phyloP scores from a whole-genome alignment of 305 asterid species.

The Fraxinus platypoda region DNA sequence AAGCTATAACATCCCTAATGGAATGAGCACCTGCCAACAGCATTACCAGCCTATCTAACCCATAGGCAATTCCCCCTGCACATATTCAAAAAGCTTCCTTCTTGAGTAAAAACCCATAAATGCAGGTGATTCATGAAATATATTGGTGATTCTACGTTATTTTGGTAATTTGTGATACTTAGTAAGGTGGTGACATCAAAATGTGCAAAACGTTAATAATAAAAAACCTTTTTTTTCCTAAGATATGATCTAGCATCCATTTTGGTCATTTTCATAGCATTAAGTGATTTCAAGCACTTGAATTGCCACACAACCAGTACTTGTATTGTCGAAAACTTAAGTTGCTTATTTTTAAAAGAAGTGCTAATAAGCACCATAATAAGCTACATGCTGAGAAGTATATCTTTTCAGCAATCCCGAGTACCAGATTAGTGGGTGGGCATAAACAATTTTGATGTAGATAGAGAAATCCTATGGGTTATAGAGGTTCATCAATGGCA shows the following conservation, averaged over 20 bases:
- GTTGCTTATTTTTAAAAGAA: background rate
- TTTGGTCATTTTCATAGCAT: background rate
- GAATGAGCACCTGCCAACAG: constrained; percentile 74
- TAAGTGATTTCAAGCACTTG: background rate
- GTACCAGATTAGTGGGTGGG: background rate
- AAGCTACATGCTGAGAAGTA: background rate
- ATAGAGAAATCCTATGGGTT: background rate
- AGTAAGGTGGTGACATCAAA: background rate
- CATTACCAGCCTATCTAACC: constrained; percentile 88
- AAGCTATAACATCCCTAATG: constrained; percentile 92
- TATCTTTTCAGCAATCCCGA: background rate
- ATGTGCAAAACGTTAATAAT: background rate
- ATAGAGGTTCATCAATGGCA: background rate
- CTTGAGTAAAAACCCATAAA: background rate
- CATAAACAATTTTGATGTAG: background rate
- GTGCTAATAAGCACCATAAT: background rate
- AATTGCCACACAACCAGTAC: background rate
- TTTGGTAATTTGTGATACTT: background rate
- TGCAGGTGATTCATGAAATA: background rate
- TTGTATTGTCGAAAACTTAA: background rate
- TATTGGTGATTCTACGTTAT: background rate
- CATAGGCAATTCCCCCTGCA: constrained; percentile 92
- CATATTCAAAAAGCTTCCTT: background rate
- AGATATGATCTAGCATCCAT: background rate
- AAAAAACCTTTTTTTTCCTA: background rate